Percentiles rank a stretch among this genome's conserved stretches.
These are phyloP conservation scores for Phytophthora podocarpi DNA, from an alignment of 352 stramenopile genomes.

Conservation along the genomic window DNA sequence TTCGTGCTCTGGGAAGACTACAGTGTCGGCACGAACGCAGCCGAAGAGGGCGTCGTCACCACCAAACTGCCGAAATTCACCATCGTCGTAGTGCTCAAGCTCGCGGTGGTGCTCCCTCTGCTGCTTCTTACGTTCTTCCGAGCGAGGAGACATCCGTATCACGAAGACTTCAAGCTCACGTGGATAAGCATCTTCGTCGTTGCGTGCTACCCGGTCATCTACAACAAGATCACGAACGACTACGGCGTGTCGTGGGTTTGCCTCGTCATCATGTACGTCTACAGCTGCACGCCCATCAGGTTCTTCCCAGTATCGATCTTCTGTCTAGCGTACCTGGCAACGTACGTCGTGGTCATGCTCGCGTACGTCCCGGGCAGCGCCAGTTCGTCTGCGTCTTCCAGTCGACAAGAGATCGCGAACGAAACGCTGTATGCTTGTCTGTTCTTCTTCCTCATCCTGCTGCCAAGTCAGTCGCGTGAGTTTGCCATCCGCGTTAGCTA, in stretches of 20 bases:
- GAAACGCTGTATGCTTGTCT: slow-evolving; percentile 83
- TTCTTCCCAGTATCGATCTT: slow-evolving; percentile 85
- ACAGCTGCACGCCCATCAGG: slow-evolving; percentile 79
- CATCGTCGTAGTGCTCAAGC: slow-evolving; percentile 66
- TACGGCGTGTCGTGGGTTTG: slow-evolving; percentile 85
- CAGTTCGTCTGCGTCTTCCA: slow-evolving; percentile 18
- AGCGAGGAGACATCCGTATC: slow-evolving; percentile 63
- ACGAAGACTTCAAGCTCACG: slow-evolving; percentile 68
- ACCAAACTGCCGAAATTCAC: slow-evolving; percentile 68
- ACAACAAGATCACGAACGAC: slow-evolving; percentile 86
- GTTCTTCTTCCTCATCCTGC: slow-evolving; percentile 82
- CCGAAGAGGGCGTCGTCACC: slow-evolving; percentile 9
- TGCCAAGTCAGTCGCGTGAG: slow-evolving; percentile 78
- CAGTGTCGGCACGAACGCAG: slow-evolving; percentile 39
- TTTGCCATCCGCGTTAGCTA: slow-evolving; percentile 85
- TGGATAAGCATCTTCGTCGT: slow-evolving; percentile 71
- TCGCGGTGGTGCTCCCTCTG: slow-evolving; percentile 65
- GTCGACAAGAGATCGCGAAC: slow-evolving; percentile 57
- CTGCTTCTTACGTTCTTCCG: slow-evolving; percentile 72
- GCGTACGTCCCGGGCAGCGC: slow-evolving; percentile 53
- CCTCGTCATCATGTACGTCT: slow-evolving; percentile 87
- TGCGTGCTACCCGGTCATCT: slow-evolving; percentile 70
- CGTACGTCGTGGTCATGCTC: slow-evolving; percentile 80
- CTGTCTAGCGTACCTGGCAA: slow-evolving; percentile 62
- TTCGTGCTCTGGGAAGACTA: slow-evolving; percentile 66